These are phyloP conservation scores for Larix kaempferi DNA, from an alignment of 75 land plant species.

Conservation along the genomic window DNA sequence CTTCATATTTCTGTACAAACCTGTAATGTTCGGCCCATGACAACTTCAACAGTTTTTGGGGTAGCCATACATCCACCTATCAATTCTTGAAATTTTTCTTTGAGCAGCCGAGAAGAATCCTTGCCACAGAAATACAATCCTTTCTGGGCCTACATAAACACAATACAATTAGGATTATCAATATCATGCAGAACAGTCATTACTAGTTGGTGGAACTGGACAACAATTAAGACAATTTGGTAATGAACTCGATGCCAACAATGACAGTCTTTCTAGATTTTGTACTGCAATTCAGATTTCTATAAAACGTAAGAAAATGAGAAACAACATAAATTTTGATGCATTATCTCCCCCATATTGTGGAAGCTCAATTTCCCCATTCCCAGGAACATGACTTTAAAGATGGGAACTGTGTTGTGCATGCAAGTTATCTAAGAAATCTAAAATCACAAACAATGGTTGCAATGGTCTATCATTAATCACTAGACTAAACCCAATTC, in stretches of 20 bases:
- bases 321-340: not conserved
- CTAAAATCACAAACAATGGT: not conserved
- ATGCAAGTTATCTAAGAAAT: not conserved
- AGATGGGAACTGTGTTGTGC: not conserved
- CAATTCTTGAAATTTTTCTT: constrained; percentile 61
- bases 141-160: constrained; percentile 52
- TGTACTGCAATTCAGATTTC: not conserved
- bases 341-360: not conserved
- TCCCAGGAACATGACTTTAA: not conserved
- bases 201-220: not conserved
- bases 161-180: not conserved
- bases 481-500: not conserved
- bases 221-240: not conserved
- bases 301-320: not conserved
- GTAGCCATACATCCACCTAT: constrained; percentile 37
- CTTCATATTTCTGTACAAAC: constrained; percentile 23
- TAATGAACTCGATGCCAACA: not conserved
- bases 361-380: not conserved
- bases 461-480: not conserved
- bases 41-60: constrained; percentile 81
- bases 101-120: constrained; percentile 36
- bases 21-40: constrained; percentile 84
- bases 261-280: not conserved
- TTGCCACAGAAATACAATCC: constrained; percentile 80
- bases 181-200: not conserved